These are phyloP conservation scores for Coemansia sp. DNA, from an alignment of 192 early-diverging fungal genomes.

Conservation along the genomic window DNA sequence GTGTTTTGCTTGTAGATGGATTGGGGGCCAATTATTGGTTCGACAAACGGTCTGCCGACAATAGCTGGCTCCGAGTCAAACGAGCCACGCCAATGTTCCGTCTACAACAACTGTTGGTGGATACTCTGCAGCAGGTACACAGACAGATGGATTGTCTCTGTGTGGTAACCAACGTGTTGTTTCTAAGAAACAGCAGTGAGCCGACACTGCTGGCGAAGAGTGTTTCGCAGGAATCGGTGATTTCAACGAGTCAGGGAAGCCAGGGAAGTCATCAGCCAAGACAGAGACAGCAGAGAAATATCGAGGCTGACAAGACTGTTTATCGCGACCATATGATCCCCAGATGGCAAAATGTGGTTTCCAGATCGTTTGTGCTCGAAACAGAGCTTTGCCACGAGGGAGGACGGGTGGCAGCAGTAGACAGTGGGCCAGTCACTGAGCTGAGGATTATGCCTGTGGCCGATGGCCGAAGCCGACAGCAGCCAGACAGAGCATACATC, in stretches of 20 bases:
- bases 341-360: slow-evolving; percentile 31
- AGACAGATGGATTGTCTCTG: slow-evolving; percentile 18
- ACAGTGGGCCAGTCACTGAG: neutral
- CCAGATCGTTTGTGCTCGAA: slow-evolving; percentile 36
- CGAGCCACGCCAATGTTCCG: slow-evolving; percentile 47
- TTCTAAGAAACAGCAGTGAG: slow-evolving; percentile 14
- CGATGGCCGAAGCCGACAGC: neutral
- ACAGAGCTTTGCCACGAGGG: neutral
- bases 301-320: slow-evolving; percentile 4
- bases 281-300: slow-evolving; percentile 8
- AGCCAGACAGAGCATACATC: neutral
- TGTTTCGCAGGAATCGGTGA: slow-evolving; percentile 3
- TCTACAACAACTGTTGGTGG: slow-evolving; percentile 41
- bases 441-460: slow-evolving; percentile 12
- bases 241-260: neutral
- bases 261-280: neutral
- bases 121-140: slow-evolving; percentile 27
- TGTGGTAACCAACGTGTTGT: slow-evolving; percentile 28
- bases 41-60: slow-evolving; percentile 25
- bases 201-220: slow-evolving; percentile 5
- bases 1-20: slow-evolving; percentile 26
- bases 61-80: slow-evolving; percentile 18
- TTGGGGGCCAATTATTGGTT: slow-evolving; percentile 30
- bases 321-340: slow-evolving; percentile 49
- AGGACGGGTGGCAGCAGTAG: neutral